Evolutionary conservation across 2,329 filamentous ascomycete species (phyloP).

Genomic region (Elsinoe fawcettii): DNA sequence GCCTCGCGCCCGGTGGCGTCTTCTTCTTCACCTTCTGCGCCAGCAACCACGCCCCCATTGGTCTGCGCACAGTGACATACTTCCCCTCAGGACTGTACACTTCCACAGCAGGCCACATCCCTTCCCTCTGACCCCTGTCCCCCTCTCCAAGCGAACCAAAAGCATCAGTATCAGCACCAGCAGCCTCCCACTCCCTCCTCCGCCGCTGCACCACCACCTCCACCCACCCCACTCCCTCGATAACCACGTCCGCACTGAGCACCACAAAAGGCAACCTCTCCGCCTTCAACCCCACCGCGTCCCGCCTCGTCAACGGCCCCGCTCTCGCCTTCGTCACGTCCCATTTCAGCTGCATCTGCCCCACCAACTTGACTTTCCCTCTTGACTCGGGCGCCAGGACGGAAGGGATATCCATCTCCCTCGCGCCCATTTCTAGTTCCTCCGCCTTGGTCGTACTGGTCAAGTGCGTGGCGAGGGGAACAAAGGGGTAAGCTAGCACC

Average conservation of each 20-base stretch:
- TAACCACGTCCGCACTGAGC: constrained; percentile 71
- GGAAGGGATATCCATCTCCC: constrained; percentile 48
- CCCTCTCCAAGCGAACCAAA: constrained; percentile 23
- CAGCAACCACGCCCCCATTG: constrained; percentile 64
- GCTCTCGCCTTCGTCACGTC: constrained; percentile 77
- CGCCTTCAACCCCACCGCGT: constrained; percentile 55
- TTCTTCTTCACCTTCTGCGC: constrained; percentile 44
- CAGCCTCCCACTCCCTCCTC: constrained; percentile 17
- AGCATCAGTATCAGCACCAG: constrained; percentile 21
- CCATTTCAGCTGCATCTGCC: constrained; percentile 64
- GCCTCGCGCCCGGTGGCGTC: constrained; percentile 48
- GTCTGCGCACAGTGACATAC: constrained; percentile 59
- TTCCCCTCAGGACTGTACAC: constrained; percentile 80
- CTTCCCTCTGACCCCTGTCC: neutral
- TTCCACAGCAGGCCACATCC: constrained; percentile 58
- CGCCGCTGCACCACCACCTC: constrained; percentile 68
- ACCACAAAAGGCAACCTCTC: constrained; percentile 71
- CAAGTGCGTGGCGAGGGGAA: constrained; percentile 66
- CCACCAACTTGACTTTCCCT: constrained; percentile 51
- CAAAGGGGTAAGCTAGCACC: constrained; percentile 79
- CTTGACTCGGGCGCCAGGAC: constrained; percentile 48
- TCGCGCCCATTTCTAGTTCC: constrained; percentile 59
- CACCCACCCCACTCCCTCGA: constrained; percentile 91
- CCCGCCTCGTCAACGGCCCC: constrained; percentile 60
- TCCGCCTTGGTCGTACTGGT: constrained; percentile 75